Percentiles rank a stretch among this genome's conserved stretches.
Conservation (phyloP, 129 eudicot genomes). For the Scalesia atractyloides region DNA sequence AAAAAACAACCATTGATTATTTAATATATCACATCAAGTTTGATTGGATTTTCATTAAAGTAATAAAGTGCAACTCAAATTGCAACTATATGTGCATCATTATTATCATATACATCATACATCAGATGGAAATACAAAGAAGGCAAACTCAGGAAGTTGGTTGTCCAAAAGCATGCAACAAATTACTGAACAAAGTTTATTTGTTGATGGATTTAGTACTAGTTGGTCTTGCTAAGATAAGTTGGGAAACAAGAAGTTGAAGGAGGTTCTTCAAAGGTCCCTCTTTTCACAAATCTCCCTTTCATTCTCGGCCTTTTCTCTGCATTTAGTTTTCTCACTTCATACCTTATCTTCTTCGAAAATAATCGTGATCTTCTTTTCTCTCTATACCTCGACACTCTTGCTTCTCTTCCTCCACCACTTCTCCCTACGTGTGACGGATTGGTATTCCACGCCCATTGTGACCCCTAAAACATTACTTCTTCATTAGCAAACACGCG, state of each 20-base stretch:
- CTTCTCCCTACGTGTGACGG: conserved; percentile 29
- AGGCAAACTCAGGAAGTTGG: not conserved
- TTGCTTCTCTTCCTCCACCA: conserved; percentile 80
- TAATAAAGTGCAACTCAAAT: not conserved
- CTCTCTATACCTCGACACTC: conserved; percentile 84
- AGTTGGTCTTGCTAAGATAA: not conserved
- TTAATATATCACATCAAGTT: not conserved
- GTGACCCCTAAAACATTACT: not conserved
- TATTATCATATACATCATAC: not conserved
- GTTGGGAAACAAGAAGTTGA: not conserved
- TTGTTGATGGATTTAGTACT: not conserved
- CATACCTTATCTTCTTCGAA: conserved; percentile 88
- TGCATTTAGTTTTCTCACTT: conserved; percentile 90
- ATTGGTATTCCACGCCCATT: conserved; percentile 31
- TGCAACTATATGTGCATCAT: not conserved
- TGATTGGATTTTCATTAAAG: not conserved
- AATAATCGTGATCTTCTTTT: conserved; percentile 86
- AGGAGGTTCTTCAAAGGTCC: conserved; percentile 20
- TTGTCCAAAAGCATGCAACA: not conserved
- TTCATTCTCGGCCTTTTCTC: conserved; percentile 95
- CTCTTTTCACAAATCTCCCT: conserved; percentile 92
- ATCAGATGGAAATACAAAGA: not conserved
- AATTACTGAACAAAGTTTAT: not conserved
- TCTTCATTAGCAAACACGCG: too few species aligned
- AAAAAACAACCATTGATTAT: not conserved